Base-by-base conservation (phyloP, 2,329 filamentous ascomycete species). In the Nannizziopsis barbatae region DNA sequence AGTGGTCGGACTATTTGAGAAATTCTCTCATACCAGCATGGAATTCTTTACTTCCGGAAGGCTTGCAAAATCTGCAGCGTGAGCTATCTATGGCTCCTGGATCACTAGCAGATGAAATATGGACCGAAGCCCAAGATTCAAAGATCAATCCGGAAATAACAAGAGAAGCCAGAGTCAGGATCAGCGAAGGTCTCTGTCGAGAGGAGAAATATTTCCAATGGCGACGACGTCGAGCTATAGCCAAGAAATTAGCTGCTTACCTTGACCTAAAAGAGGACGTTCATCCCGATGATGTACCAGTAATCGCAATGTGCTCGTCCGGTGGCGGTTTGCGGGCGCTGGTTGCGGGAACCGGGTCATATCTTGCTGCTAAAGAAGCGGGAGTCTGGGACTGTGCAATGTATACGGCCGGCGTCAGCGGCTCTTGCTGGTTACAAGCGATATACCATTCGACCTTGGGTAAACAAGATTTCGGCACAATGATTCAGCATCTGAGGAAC, bases 351-450 rank as follows among this genome's bases (percentile, higher is more conserved):
- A 82, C 88, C 0, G 89, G 90, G 0, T 95, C 89, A 0, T 82
- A 93, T 52, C 72, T 92, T 8, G 89, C 88, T 2, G 77, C 87
- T 0, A 80, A 87, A 51, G 84, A 95, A 62, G 84, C 85, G 50
- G 92, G 92, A 0, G 71, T 98, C 0, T 93, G 95, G 62, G 89
- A 95, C 65, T 96, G 92, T 62, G 77, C 86, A 9, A 96, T 89
- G 1, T 98, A 98, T 60, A 94, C 88, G 0, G 87, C 90, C 4
- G 92, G 92, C 1, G 92, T 98, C 42, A 95, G 88, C 61, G 92
- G 92, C 0, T 93, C 86, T 54, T 96, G 92, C 65, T 98, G 92
- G 92, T 74, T 96, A 5, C 90, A 96, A 63, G 75, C 85, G 0
- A 73, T 98, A 3, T 95, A 86, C 62, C 81, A 92, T 60, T 90